These are phyloP conservation scores for Metschnikowia reukaufii DNA, from an alignment of 805 yeast species.

Conservation along the genomic window DNA sequence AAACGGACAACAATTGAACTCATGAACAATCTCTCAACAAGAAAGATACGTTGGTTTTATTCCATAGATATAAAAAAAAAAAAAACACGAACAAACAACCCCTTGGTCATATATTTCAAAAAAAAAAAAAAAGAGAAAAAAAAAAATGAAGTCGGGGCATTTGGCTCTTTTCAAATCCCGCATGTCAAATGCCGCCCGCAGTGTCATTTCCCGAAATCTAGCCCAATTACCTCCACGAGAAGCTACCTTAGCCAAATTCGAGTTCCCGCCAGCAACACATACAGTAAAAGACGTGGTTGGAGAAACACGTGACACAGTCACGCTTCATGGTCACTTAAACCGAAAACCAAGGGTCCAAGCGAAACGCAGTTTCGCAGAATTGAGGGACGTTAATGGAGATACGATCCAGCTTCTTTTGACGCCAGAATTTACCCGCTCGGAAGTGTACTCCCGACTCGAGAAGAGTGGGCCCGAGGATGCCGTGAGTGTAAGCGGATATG, in stretches of 20 bases:
- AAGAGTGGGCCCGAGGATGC: conserved; percentile 71
- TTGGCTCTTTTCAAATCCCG: no score
- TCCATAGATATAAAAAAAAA: no score
- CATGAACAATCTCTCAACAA: no score
- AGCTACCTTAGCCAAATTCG: conserved; percentile 26
- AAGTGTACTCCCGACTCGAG: conserved; percentile 40
- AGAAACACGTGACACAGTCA: conserved; percentile 29
- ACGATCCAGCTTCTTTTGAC: conserved; percentile 48
- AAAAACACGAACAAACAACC: no score
- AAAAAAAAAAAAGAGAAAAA: no score
- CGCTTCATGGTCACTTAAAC: conserved; percentile 83
- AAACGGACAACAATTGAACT: no score
- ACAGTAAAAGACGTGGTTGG: conserved; percentile 17
- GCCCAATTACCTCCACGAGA: conserved; percentile 11
- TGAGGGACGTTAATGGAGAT: conserved; percentile 75
- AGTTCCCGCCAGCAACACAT: conserved; percentile 38
- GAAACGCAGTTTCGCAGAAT: conserved; percentile 66
- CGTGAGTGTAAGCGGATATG: conserved; percentile 60
- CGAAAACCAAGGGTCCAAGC: conserved; percentile 70
- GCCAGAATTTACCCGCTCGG: conserved; percentile 42
- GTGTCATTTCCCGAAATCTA: conserved; percentile 20
- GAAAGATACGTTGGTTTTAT: no score
- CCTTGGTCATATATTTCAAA: no score
- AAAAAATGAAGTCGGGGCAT: no score
- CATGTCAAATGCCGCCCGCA: background rate